Evolutionary conservation across 345 rosid species (phyloP).

Genomic region (Eucalyptus dawsonii): DNA sequence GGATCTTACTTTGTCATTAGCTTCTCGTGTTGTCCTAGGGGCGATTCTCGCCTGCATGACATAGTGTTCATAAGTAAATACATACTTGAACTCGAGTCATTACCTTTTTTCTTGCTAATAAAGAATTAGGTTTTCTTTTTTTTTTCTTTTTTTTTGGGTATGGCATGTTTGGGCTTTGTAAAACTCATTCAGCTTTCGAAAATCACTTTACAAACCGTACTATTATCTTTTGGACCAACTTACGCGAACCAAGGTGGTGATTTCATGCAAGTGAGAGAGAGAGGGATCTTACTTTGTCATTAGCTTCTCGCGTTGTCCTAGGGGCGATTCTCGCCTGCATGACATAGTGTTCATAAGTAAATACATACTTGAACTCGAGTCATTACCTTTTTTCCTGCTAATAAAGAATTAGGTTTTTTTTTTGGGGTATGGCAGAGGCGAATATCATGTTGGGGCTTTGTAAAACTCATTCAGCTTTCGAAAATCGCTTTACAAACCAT

Average conservation of each 20-base stretch:
- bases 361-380: background rate
- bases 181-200: background rate
- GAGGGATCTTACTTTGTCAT: background rate
- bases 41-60: background rate
- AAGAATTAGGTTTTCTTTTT: background rate
- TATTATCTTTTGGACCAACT: background rate
- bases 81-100: too few relatives aligned
- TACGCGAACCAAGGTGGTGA: background rate
- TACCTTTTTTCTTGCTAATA: too few relatives aligned
- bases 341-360: background rate
- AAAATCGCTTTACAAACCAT: too few relatives aligned
- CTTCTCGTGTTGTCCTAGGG: too few relatives aligned
- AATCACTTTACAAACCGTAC: background rate
- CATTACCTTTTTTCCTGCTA: too few relatives aligned
- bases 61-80: too few relatives aligned
- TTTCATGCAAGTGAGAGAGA: background rate
- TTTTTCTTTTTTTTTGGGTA: too few relatives aligned
- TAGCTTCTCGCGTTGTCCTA: background rate
- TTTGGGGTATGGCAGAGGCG: too few relatives aligned
- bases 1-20: too few relatives aligned
- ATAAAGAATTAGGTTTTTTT: too few relatives aligned
- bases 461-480: too few relatives aligned
- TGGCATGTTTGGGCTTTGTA: background rate
- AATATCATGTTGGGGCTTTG: too few relatives aligned
- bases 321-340: background rate